These are phyloP conservation scores for Kalanchoe fedtschenkoi DNA, from an alignment of 164 flowering plant genomes.

Conservation along the genomic window DNA sequence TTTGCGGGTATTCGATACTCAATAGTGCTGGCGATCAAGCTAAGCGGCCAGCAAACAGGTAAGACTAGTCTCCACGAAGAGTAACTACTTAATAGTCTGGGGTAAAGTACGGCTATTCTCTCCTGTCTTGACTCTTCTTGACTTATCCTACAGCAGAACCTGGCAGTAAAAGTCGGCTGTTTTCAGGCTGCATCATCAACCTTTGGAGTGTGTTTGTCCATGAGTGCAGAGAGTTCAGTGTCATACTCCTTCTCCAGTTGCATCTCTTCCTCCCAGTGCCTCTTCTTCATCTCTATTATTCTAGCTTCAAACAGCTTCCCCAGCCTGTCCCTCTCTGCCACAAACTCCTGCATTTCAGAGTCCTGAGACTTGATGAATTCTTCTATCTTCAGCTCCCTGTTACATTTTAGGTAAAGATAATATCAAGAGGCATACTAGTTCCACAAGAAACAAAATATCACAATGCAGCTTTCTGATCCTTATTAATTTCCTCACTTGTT, in stretches of 20 bases:
- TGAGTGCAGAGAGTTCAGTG: conserved; percentile 29
- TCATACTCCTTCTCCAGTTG: conserved; percentile 45
- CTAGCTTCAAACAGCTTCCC: conserved; percentile 29
- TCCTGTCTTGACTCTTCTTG: too few species aligned
- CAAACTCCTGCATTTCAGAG: conserved; percentile 46
- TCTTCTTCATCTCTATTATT: conserved; percentile 33
- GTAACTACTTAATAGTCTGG: too few species aligned
- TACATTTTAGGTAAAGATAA: not conserved
- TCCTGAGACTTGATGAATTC: conserved; percentile 38
- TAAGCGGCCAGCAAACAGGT: too few species aligned
- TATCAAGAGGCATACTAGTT: not conserved
- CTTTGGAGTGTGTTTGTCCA: conserved; percentile 37
- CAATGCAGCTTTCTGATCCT: too few species aligned
- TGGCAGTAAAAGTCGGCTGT: too few species aligned
- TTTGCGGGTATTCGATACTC: too few species aligned
- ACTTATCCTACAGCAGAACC: too few species aligned
- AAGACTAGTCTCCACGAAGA: too few species aligned
- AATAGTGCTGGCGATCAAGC: too few species aligned
- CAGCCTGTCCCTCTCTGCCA: conserved; percentile 39
- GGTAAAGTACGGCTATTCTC: too few species aligned
- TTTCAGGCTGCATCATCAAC: not conserved
- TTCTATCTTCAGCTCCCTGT: conserved; percentile 34
- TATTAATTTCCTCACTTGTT: too few species aligned
- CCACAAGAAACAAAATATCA: not conserved
- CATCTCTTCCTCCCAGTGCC: conserved; percentile 40